Evolutionary conservation across 345 rosid genomes (phyloP).

Genomic region (Aegle marmelos): DNA sequence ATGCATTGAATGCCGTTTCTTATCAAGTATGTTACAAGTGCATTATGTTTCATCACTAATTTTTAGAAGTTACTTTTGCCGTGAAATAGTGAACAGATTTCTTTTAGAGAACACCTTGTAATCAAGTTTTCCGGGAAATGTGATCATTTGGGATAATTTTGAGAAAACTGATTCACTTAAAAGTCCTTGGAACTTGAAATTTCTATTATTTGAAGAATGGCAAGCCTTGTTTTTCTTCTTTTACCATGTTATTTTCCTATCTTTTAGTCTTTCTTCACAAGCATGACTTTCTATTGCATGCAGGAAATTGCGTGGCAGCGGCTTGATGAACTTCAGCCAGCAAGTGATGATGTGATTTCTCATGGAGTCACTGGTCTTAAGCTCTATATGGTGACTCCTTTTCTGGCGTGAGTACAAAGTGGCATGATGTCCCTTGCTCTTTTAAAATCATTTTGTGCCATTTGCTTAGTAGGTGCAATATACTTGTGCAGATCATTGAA

Average conservation of each 20-base stretch:
- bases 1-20: background rate
- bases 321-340: constrained; percentile 82
- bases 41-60: background rate
- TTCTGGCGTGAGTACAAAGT: constrained; percentile 71
- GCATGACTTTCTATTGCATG: constrained; percentile 18
- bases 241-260: background rate
- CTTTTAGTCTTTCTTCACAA: background rate
- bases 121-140: background rate
- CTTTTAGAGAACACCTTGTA: background rate
- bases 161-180: background rate
- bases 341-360: constrained; percentile 74
- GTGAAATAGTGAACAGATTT: background rate
- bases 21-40: background rate
- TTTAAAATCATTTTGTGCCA: background rate
- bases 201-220: background rate
- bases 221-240: background rate
- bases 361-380: constrained; percentile 82
- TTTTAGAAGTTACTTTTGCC: background rate
- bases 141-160: background rate
- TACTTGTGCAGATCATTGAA: constrained; percentile 58
- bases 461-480: constrained; percentile 4
- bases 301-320: constrained; percentile 98
- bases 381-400: constrained; percentile 97
- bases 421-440: background rate
- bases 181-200: background rate